Percentiles rank a stretch among this genome's conserved stretches.
phyloP scores from a whole-genome alignment of 2,329 filamentous ascomycete species.

The Epicoccum sorghinum region DNA sequence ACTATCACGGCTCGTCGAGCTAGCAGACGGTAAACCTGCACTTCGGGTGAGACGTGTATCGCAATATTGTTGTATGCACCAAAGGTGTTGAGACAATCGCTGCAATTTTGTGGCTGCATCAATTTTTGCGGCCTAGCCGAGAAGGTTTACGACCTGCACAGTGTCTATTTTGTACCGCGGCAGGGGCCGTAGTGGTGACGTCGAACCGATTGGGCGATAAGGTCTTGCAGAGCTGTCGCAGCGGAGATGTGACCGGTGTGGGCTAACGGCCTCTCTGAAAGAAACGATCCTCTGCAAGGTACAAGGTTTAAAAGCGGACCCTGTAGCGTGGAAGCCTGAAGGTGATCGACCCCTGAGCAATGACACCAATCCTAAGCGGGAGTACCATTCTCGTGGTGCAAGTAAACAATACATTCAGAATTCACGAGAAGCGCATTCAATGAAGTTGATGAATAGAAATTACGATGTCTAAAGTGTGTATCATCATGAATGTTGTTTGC shows the following conservation, averaged over 20 bases:
- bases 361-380: background rate
- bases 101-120: conserved; percentile 13
- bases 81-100: conserved; percentile 8
- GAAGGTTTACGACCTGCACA: background rate
- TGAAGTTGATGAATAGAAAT: conserved; percentile 11
- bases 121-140: conserved; percentile 1
- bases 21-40: background rate
- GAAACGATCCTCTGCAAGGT: conserved; percentile 13
- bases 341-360: background rate
- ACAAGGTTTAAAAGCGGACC: conserved; percentile 3
- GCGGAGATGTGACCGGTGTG: conserved; percentile 4
- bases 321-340: background rate
- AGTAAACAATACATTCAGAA: background rate
- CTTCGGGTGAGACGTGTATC: background rate
- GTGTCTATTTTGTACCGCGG: conserved; percentile 3
- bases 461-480: conserved; percentile 12
- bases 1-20: background rate
- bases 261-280: background rate
- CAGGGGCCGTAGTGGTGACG: conserved; percentile 5
- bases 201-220: conserved; percentile 12
- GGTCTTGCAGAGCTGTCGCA: background rate
- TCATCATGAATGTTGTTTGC: conserved; percentile 7
- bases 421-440: background rate
- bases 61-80: conserved; percentile 5
- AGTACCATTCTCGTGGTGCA: conserved; percentile 3